Evolutionary conservation across 139 green algal species (phyloP).

Genomic region (Tetraselmis chui): DNA sequence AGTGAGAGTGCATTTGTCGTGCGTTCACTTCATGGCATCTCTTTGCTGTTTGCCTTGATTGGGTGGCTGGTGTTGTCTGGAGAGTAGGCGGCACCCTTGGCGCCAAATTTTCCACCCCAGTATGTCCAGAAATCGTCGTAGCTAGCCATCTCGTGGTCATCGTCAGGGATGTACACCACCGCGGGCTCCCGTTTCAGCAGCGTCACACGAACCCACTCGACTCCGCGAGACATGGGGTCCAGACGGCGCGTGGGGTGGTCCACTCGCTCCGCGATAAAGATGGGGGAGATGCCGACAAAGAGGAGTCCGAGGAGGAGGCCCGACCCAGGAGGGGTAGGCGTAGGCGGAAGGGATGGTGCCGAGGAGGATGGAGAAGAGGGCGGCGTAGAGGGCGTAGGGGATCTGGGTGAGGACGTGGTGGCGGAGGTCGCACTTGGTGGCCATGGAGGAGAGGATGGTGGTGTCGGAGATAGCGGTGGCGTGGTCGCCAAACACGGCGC

Average conservation of each 20-base stretch:
- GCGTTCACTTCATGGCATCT: too few relatives aligned
- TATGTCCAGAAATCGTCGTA: not conserved
- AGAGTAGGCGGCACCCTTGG: not conserved
- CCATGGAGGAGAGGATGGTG: constrained; percentile 14
- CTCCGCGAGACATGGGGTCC: not conserved
- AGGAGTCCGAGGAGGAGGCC: constrained; percentile 2
- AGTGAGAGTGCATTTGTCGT: too few relatives aligned
- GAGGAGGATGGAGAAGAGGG: constrained; percentile 10
- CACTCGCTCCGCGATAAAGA: not conserved
- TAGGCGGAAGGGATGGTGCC: constrained; percentile 6
- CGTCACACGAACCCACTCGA: not conserved
- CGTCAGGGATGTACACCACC: not conserved
- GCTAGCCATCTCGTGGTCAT: not conserved
- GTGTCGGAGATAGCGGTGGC: constrained; percentile 17
- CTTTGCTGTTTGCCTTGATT: not conserved
- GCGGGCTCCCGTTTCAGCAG: not conserved
- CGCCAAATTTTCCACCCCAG: not conserved
- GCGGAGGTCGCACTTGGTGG: constrained; percentile 15
- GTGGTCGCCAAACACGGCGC: constrained; percentile 19
- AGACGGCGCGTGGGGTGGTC: not conserved
- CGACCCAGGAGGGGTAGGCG: constrained; percentile 4
- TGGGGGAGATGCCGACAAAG: not conserved
- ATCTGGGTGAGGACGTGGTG: constrained; percentile 12
- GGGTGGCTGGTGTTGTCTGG: not conserved
- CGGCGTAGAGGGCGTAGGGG: constrained; percentile 7